Evolutionary conservation across 2,329 filamentous ascomycete species (phyloP), one percentile per base, ranked within the genome.

Genomic region (Aspergillus nomiae): DNA sequence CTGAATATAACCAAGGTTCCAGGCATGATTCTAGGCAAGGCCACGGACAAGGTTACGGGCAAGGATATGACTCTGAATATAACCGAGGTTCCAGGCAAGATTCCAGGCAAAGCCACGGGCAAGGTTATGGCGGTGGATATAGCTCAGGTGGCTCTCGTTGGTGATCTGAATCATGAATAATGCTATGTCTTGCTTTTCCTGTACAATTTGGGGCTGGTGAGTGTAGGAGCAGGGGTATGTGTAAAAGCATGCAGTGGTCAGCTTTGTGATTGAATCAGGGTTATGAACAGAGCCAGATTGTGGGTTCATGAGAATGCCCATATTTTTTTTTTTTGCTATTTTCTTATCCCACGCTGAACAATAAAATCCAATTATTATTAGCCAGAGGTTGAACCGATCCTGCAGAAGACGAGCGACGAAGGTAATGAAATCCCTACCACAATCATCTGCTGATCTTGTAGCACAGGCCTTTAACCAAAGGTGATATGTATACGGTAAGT

Each of bases 51-150:
- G 60, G 56, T 4, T 55, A 59, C 34, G 56, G 30, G 11, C 16
- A 48, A 3, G 46, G 19, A 19, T 46, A 54, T 32, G 32, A 34
- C 7, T 45, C 54, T 36, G 43, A 43, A 30, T 48, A n/a, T 30
- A 24, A 28, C 14, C 45, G 30, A 28, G 45, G 34, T 16, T 11
- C 8, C 32, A 11, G 32, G 8, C 45, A 48, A 19, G 45, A 7
- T 11, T 11, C 5, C 5, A 7, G 32, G 21, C 41, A 43, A 21
- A 26, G 36, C 21, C 28, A 58, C 26, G 50, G 56, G 9, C 46
- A 58, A 21, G 60, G 56, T 4, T 54, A 62, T 48, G 56, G 21
- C 21, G 28, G 56, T 9, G 45, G 24, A 9, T 58, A 54, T 26
- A 26, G 46, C 8, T 53, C 59, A 14, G 54, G 59, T 36, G 45